A percentile compares a stretch with the other conserved stretches of the same genome.
These are phyloP conservation scores for Irpex sp. DNA, from an alignment of 1,284 basidiomycete species.

Conservation along the genomic window DNA sequence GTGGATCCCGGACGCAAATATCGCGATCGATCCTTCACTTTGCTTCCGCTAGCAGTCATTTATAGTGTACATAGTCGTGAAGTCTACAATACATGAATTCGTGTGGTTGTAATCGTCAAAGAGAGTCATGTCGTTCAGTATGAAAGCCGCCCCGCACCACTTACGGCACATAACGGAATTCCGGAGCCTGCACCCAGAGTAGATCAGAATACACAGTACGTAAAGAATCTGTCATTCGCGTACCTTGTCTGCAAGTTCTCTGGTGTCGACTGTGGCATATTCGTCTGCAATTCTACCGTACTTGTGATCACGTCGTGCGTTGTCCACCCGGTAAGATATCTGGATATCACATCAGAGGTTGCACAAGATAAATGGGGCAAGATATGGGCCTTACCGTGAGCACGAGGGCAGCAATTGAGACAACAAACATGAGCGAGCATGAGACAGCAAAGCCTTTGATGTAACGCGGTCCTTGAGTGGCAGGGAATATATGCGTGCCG, in stretches of 20 bases:
- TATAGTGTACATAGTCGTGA: background rate
- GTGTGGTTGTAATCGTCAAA: background rate
- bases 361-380: background rate
- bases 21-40: conserved; percentile 1
- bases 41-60: background rate
- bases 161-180: conserved; percentile 47
- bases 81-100: background rate
- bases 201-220: background rate
- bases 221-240: conserved; percentile 14
- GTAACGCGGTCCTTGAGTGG: conserved; percentile 60
- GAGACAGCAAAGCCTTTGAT: conserved; percentile 63
- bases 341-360: conserved; percentile 21
- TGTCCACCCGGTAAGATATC: conserved; percentile 63
- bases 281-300: conserved; percentile 48
- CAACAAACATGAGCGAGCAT: conserved; percentile 56
- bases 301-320: conserved; percentile 47
- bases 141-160: background rate
- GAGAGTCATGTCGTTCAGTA: background rate
- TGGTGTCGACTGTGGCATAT: conserved; percentile 56
- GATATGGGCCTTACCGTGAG: conserved; percentile 42
- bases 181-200: conserved; percentile 34
- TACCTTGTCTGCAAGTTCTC: conserved; percentile 65
- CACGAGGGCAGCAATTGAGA: conserved; percentile 45
- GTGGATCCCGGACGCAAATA: background rate
- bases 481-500: conserved; percentile 68